These are phyloP conservation scores for Leccinum truebloodii DNA, from an alignment of 768 basidiomycete species.

Conservation along the genomic window DNA sequence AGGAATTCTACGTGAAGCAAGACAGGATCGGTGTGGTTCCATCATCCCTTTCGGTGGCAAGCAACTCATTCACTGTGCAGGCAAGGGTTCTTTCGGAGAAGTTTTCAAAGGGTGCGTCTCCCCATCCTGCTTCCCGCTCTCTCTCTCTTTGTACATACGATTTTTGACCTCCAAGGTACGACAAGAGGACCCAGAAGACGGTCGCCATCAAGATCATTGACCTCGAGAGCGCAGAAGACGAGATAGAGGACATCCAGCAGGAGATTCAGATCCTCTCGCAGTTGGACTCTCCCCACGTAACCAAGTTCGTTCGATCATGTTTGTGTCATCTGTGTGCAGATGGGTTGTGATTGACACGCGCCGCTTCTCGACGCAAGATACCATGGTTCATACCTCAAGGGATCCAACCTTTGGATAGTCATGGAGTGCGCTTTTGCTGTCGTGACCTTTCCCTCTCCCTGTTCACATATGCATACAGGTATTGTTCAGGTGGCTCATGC, in stretches of 20 bases:
- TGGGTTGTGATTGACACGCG: slow-evolving; percentile 33
- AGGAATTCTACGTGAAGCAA: slow-evolving; percentile 96
- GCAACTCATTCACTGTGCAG: slow-evolving; percentile 42
- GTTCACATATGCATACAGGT: slow-evolving; percentile 47
- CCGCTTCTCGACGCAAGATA: slow-evolving; percentile 55
- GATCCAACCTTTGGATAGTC: slow-evolving; percentile 97
- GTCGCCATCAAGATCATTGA: slow-evolving; percentile 99
- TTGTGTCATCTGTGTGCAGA: slow-evolving; percentile 31
- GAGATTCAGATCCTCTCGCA: slow-evolving; percentile 98
- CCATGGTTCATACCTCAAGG: slow-evolving; percentile 94
- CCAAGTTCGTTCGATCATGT: slow-evolving; percentile 64
- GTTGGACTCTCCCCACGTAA: slow-evolving; percentile 93
- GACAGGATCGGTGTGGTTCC: slow-evolving; percentile 82
- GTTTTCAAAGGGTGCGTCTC: slow-evolving; percentile 91
- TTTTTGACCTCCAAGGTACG: slow-evolving; percentile 59
- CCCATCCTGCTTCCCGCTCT: background rate
- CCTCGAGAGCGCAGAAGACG: slow-evolving; percentile 97
- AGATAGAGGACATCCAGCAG: slow-evolving; percentile 99
- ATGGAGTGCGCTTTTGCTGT: slow-evolving; percentile 72
- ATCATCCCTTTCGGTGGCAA: slow-evolving; percentile 11
- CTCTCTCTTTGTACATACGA: slow-evolving; percentile 8
- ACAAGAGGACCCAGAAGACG: slow-evolving; percentile 92
- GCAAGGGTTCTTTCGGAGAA: slow-evolving; percentile 98
- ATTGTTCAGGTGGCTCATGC: slow-evolving; percentile 97
- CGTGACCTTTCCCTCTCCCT: background rate